Evolutionary conservation across 768 basidiomycete species (phyloP).

Genomic region (Podaxis sp.): DNA sequence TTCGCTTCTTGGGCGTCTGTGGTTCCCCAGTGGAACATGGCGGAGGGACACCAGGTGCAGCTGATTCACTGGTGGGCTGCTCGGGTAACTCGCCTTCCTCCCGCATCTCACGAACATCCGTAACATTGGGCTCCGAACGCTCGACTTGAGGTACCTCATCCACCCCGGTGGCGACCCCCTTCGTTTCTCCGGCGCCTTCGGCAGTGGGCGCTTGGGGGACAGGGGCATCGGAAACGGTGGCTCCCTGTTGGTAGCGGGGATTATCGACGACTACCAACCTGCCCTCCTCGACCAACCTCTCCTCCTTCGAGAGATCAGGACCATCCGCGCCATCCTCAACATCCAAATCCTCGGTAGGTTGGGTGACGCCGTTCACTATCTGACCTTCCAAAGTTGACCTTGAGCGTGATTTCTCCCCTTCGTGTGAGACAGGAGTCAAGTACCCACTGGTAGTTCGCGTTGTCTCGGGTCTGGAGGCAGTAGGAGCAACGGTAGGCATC

Average conservation of each 20-base stretch:
- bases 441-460: constrained; percentile 9
- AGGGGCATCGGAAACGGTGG: background rate
- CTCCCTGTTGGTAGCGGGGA: constrained; percentile 37
- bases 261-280: constrained; percentile 55
- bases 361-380: background rate
- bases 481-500: constrained; percentile 3
- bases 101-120: background rate
- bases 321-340: constrained; percentile 19
- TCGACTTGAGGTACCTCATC: background rate
- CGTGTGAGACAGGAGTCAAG: constrained; percentile 13
- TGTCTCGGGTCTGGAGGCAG: background rate
- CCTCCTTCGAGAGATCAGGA: constrained; percentile 32
- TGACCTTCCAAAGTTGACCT: background rate
- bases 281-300: constrained; percentile 25
- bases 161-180: background rate
- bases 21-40: background rate
- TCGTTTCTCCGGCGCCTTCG: background rate
- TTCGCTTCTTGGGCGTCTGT: background rate
- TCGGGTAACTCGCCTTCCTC: background rate
- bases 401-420: constrained; percentile 7
- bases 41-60: background rate
- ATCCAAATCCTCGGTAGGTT: constrained; percentile 8
- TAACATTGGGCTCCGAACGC: background rate
- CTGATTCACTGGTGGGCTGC: background rate
- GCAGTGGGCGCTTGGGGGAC: background rate